A percentile compares a stretch with the other conserved stretches of the same genome.
Conservation (phyloP, 2,329 filamentous ascomycete species). For the Arthrinium phaeospermum region DNA sequence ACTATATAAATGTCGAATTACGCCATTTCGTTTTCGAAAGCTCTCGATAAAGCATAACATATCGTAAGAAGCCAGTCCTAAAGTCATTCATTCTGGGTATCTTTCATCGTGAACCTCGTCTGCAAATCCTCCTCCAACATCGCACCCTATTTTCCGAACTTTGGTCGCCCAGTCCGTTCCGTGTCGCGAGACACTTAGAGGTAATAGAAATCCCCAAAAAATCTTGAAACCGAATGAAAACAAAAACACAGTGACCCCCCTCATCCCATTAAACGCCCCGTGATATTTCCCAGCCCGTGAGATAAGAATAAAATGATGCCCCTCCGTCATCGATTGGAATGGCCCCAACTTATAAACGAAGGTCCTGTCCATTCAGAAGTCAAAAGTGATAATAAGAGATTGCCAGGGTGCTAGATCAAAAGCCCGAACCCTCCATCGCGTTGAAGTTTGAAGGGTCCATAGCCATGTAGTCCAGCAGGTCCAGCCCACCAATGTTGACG, state of each 20-base stretch:
- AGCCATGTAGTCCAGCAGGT: constrained; percentile 71
- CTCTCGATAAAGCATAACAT: neutral
- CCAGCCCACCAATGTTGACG: constrained; percentile 69
- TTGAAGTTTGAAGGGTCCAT: constrained; percentile 47
- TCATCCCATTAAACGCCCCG: neutral
- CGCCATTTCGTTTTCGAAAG: neutral
- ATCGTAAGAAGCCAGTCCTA: neutral
- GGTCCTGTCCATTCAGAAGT: neutral
- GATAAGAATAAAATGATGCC: neutral
- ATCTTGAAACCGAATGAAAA: neutral
- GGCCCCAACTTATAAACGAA: neutral
- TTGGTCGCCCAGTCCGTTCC: neutral
- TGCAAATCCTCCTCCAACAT: neutral
- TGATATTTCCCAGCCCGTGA: neutral
- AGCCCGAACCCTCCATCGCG: constrained; percentile 10
- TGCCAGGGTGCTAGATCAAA: neutral
- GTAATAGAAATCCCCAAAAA: neutral
- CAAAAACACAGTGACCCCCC: neutral
- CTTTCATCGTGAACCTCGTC: constrained; percentile 1
- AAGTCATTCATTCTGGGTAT: constrained; percentile 11
- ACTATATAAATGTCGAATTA: neutral
- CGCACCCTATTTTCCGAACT: neutral
- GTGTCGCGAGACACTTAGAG: neutral
- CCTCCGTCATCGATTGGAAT: neutral
- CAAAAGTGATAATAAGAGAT: neutral